These are phyloP conservation scores for Sphagnum contortum DNA, from an alignment of 225 moss, liverwort and hornwort genomes.

Conservation along the genomic window DNA sequence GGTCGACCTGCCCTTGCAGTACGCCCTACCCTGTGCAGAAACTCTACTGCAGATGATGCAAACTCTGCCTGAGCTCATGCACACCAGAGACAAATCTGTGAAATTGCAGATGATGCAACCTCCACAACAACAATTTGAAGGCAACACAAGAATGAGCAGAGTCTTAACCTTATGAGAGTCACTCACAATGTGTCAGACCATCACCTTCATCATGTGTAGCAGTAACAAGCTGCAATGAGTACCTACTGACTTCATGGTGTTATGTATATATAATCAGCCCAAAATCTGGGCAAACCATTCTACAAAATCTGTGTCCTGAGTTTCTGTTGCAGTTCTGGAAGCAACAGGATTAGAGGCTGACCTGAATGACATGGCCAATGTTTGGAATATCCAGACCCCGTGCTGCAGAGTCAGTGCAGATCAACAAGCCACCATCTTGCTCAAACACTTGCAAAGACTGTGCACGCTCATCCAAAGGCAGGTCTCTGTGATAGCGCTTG, in stretches of 20 bases:
- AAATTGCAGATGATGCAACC: too few relatives aligned
- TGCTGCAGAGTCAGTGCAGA: conserved; percentile 90
- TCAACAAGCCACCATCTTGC: conserved; percentile 69
- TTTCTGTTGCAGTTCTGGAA: too few relatives aligned
- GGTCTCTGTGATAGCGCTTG: conserved; percentile 73
- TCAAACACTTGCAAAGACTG: conserved; percentile 58
- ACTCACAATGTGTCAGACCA: too few relatives aligned
- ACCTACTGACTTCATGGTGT: too few relatives aligned
- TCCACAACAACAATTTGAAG: too few relatives aligned
- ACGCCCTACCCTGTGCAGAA: conserved; percentile 93
- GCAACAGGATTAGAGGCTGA: not conserved
- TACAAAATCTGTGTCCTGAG: too few relatives aligned
- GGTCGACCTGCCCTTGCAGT: conserved; percentile 90
- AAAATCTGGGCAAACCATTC: too few relatives aligned
- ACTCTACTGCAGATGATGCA: conserved; percentile 89
- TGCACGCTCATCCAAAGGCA: conserved; percentile 54
- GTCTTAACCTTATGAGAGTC: too few relatives aligned
- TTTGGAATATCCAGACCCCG: conserved; percentile 90
- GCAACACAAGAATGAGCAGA: too few relatives aligned
- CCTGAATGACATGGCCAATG: conserved; percentile 76
- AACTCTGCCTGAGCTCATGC: conserved; percentile 66
- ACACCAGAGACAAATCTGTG: not conserved
- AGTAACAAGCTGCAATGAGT: too few relatives aligned
- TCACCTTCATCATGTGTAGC: too few relatives aligned
- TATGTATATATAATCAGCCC: too few relatives aligned